Evolutionary conservation across 495 filamentous ascomycete genomes (phyloP).

Genomic region (Penicillium chermesinum): DNA sequence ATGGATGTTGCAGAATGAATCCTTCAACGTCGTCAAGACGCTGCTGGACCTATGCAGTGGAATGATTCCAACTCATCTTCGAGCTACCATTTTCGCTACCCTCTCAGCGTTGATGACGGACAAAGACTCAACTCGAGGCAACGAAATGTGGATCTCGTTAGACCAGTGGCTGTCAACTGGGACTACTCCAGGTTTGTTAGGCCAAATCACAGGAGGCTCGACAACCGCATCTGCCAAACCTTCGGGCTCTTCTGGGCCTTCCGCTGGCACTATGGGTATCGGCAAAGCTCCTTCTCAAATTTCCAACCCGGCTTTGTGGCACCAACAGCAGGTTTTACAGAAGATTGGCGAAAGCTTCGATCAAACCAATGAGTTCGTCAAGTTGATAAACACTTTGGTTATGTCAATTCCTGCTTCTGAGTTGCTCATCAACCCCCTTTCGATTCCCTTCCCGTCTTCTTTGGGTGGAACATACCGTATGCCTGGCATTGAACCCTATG

Average conservation of each 20-base stretch:
- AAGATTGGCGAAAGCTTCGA: constrained; percentile 66
- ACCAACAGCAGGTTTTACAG: constrained; percentile 45
- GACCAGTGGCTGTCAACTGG: constrained; percentile 63
- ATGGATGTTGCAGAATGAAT: constrained; percentile 62
- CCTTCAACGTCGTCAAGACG: constrained; percentile 56
- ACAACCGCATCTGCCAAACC: background rate
- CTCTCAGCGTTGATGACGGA: constrained; percentile 62
- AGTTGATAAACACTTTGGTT: constrained; percentile 63
- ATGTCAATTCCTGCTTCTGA: constrained; percentile 48
- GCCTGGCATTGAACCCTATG: constrained; percentile 83
- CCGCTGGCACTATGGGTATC: background rate
- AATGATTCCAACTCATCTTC: constrained; percentile 63
- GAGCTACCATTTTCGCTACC: constrained; percentile 68
- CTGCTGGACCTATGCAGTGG: constrained; percentile 66
- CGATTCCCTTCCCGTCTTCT: constrained; percentile 79
- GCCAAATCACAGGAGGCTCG: background rate
- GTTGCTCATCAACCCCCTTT: constrained; percentile 45
- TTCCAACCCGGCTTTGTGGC: constrained; percentile 31
- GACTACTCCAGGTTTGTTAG: constrained; percentile 9
- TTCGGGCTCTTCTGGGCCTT: background rate
- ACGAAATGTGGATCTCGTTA: constrained; percentile 62
- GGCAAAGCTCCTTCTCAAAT: background rate
- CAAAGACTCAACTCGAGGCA: constrained; percentile 54
- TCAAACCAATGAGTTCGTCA: constrained; percentile 74
- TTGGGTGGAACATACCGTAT: constrained; percentile 75